phyloP scores from a whole-genome alignment of 2,329 filamentous ascomycete species.

The Claviceps maximensis region DNA sequence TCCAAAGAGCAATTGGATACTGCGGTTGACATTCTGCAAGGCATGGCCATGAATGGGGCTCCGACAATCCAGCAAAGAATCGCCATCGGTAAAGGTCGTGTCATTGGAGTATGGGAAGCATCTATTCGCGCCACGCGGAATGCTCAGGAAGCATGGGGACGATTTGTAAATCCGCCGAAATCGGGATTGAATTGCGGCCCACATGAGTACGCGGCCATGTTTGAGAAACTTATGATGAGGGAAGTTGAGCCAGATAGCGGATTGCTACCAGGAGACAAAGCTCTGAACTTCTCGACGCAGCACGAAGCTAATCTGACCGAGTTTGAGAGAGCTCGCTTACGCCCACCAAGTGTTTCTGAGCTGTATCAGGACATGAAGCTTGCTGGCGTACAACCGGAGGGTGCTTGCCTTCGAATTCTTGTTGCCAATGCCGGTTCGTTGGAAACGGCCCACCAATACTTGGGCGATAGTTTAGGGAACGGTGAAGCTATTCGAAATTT shows the following conservation, averaged over 20 bases:
- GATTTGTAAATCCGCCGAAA: slow-evolving; percentile 27
- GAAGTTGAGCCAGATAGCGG: slow-evolving; percentile 14
- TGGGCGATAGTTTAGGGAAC: slow-evolving; percentile 28
- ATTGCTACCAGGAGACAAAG: slow-evolving; percentile 45
- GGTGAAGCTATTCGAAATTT: slow-evolving; percentile 9
- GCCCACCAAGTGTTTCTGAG: slow-evolving; percentile 43
- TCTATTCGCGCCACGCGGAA: slow-evolving; percentile 46
- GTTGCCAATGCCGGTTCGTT: slow-evolving; percentile 37
- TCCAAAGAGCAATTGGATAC: slow-evolving; percentile 30
- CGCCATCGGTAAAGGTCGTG: slow-evolving; percentile 8
- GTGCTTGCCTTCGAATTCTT: slow-evolving; percentile 40
- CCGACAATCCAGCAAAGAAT: slow-evolving; percentile 42
- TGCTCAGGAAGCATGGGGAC: slow-evolving; percentile 46
- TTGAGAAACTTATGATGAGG: slow-evolving; percentile 36
- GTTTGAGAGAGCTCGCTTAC: slow-evolving; percentile 50
- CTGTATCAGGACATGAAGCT: slow-evolving; percentile 47
- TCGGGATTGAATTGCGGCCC: slow-evolving; percentile 21
- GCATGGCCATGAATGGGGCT: slow-evolving; percentile 32
- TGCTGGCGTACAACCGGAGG: slow-evolving; percentile 33
- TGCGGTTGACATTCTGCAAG: slow-evolving; percentile 39
- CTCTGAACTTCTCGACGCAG: slow-evolving; percentile 30
- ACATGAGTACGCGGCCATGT: slow-evolving; percentile 45
- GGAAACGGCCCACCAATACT: slow-evolving; percentile 33
- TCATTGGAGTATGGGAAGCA: slow-evolving; percentile 35
- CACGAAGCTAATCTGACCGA: slow-evolving; percentile 41